These are phyloP conservation scores for Aspergillus aculeatinus DNA, from an alignment of 2,329 filamentous ascomycete genomes.

Conservation along the genomic window DNA sequence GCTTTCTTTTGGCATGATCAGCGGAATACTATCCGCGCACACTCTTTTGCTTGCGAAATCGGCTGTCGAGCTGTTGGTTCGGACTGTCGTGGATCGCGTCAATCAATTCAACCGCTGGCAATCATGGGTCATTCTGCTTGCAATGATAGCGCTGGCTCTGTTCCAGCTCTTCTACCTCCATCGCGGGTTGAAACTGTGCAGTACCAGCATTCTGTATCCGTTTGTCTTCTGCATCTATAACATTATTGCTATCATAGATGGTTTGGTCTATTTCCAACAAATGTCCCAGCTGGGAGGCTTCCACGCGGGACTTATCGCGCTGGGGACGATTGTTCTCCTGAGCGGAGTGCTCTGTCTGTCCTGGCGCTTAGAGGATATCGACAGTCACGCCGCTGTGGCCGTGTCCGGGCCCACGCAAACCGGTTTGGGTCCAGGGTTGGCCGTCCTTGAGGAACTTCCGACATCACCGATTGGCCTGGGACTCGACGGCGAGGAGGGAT, in stretches of 20 bases:
- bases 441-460: constrained; percentile 64
- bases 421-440: constrained; percentile 76
- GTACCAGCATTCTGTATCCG: constrained; percentile 92
- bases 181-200: constrained; percentile 87
- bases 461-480: constrained; percentile 26
- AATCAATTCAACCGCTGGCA: constrained; percentile 97
- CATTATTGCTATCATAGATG: constrained; percentile 96
- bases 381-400: constrained; percentile 35
- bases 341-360: constrained; percentile 87
- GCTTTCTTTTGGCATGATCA: constrained; percentile 83
- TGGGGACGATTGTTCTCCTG: constrained; percentile 83
- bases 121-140: constrained; percentile 85
- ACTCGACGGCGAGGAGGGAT: constrained; percentile 41
- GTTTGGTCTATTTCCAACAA: constrained; percentile 94
- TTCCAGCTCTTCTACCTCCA: constrained; percentile 95
- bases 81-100: constrained; percentile 76
- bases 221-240: constrained; percentile 99
- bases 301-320: constrained; percentile 69
- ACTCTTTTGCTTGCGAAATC: constrained; percentile 92
- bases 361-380: constrained; percentile 79
- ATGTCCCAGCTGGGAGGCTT: constrained; percentile 73
- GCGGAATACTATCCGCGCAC: constrained; percentile 91
- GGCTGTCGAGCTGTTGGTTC: constrained; percentile 88
- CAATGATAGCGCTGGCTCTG: constrained; percentile 76
- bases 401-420: constrained; percentile 59